Base-by-base conservation (phyloP, 176 grass and related monocot genomes). In the Luzula sylvatica region DNA sequence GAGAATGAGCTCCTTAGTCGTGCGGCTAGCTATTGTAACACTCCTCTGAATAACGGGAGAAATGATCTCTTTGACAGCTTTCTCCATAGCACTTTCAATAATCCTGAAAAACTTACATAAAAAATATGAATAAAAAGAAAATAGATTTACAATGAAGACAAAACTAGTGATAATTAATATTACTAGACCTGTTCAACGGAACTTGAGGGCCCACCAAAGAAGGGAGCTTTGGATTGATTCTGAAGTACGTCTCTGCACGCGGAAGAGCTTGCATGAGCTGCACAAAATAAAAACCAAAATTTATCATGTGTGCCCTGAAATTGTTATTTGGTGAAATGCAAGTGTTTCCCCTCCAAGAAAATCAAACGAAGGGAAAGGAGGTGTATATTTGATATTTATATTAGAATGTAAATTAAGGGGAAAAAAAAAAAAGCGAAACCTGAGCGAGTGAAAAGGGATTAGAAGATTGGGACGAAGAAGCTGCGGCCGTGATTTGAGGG, bases 31-130 rank as follows among this genome's bases (percentile, higher is more conserved):
- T 61, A 95, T 95, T 38, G 90, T 95, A 57, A 95, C 84, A 79
- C 90, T 95, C 75, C 83, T 78, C 67, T 88, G 84, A 73, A 95
- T 95, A 62, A 95, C 90, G 64, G 90, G 83, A 42, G 70, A 78
- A 61, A 95, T 77, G 47, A 95, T 95, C 65, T 95, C 89, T 70
- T 73, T 88, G 39, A 88, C 80, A 66, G 89, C 76, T 67, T 75
- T 88, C 69, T 95, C 90, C 77, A 95, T 82, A 55, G 90, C 90
- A 17, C 65, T 50, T 58, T 95, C 78, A 79, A 95, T 88, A 49
- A 95, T 81, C 73, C 90, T 95, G 61, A 21, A 44, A 51, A 66
- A 43, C 13, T 48, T 24, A 53, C 42, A 11, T n/a, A n/a, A n/a
- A 67, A 28, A 35, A 64, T 26, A 61, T 20, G 22, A 27, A 13